Base-by-base conservation (phyloP, 345 rosid species). In the Ceriops zippeliana region DNA sequence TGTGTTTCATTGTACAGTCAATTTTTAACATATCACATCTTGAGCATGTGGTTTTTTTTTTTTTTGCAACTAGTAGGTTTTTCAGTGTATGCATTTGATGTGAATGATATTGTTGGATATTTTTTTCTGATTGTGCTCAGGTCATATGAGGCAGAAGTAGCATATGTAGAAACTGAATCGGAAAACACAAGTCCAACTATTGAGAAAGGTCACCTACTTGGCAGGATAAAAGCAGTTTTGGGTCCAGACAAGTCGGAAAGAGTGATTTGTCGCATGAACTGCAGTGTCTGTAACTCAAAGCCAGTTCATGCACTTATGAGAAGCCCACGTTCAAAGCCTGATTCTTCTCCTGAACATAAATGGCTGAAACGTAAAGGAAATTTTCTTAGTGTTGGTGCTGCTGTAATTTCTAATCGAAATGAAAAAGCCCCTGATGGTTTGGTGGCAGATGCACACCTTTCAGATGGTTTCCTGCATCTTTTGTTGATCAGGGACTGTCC, bases 371-470 rank as follows among this genome's bases (percentile, higher is more conserved):
- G 86, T 26, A 89, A 57, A 83, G 98, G 98, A 26, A 65, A 77
- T 67, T 93, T 85, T 81, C 84, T 91, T 57, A 91, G 98, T 28
- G 75, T 91, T 73, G 97, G 96, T 62, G 98, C 95, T 59, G 98
- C 98, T 53, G 70, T 91, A 35, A 93, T 89, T 61, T 87, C 98
- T 60, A 89, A 89, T 82, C 85, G 95, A 71, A 93, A 90, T 69
- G 96, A 90, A 81, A 78, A 82, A 82, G 96, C 98, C 26, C 98
- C 96, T 21, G 98, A 93, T 77, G 98, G 98, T 65, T 83, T 93
- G 73, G 98, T 93, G 58, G 95, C 87, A 27, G 97, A 93, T 78
- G 98, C 98, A 68, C 97, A 93, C 82, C 92, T 91, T 52, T 86
- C 95, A 1, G 97, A 91, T 62, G 98, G 98, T 66, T 88, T 91